Base-by-base conservation (phyloP, 495 filamentous ascomycete species). In the Chaetomium fimeti region DNA sequence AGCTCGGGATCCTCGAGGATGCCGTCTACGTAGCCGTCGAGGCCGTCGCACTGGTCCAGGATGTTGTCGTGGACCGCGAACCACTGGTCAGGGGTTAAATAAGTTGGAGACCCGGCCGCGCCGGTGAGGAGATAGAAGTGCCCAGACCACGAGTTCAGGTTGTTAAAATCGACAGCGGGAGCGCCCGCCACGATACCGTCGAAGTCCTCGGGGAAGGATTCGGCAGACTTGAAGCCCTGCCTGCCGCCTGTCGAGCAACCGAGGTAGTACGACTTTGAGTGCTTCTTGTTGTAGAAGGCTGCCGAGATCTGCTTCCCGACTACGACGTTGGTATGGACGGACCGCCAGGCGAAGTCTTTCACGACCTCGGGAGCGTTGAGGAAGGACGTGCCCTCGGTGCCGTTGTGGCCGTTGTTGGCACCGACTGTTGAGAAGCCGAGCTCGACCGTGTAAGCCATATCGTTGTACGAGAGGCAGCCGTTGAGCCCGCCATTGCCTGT, bases 1-100 rank as follows among this genome's bases (percentile, higher is more conserved):
- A 80, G 73, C 45, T 79, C 75, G 0, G 88, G 85, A 54, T 82
- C 75, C 66, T 85, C 85, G 65, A 91, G 85, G 68, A 91, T 86
- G 32, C 81, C 84, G 67, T 91, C 89, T 7, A 76, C 71, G 0
- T 84, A 76, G 2, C 88, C 88, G 70, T 91, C 89, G 22, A 84
- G 73, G 5, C 59, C 66, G 67, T 92, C 88, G 62, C 89, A 92
- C 66, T 91, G 88, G 0, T 79, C 78, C 12, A 89, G 40, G 27
- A 89, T 79, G 65, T 88, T 86, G 0, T 80, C 74, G 15, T 80
- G 82, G 40, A 89, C 82, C 6, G 79, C 70, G 0, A 74, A 69
- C 71, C 87, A 85, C 22, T 83, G 72, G 0, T 74, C 69, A 36
- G 81, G 62, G 3, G 81, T 71, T 5, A 91, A 82, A 57, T 83